Conservation (phyloP, 148 eudicot species). For the Amaranthus hypochondriacus region DNA sequence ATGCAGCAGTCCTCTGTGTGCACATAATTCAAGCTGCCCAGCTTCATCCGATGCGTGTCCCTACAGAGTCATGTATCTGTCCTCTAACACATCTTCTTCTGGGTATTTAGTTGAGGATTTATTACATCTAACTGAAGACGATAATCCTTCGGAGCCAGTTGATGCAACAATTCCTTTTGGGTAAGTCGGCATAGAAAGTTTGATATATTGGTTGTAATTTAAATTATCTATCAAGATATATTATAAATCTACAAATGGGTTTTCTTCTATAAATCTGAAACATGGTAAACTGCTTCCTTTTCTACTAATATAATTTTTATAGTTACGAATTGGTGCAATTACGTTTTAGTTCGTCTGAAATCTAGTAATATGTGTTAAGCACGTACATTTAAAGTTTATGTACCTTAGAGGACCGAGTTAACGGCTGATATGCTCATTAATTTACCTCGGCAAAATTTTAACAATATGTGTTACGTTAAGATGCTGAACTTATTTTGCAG, state of each 20-base stretch:
- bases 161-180: conserved; percentile 74
- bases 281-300: neutral
- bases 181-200: conserved; percentile 37
- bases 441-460: neutral
- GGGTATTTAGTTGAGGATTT: conserved; percentile 81
- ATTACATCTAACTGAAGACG: conserved; percentile 66
- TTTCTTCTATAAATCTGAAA: neutral
- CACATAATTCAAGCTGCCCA: conserved; percentile 43
- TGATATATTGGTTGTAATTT: neutral
- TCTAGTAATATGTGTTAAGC: neutral
- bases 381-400: neutral
- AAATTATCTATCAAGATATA: neutral
- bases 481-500: conserved; percentile 36
- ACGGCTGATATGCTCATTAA: neutral
- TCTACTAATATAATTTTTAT: neutral
- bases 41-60: conserved; percentile 42
- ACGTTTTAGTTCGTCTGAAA: neutral
- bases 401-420: neutral
- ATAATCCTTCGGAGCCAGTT: conserved; percentile 41
- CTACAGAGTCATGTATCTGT: conserved; percentile 64
- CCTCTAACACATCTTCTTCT: conserved; percentile 67
- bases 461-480: neutral
- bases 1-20: conserved; percentile 68
- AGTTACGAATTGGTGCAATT: neutral
- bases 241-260: neutral